Conservation (phyloP, 2,329 filamentous ascomycete species). For the Pseudocercospora vitis region DNA sequence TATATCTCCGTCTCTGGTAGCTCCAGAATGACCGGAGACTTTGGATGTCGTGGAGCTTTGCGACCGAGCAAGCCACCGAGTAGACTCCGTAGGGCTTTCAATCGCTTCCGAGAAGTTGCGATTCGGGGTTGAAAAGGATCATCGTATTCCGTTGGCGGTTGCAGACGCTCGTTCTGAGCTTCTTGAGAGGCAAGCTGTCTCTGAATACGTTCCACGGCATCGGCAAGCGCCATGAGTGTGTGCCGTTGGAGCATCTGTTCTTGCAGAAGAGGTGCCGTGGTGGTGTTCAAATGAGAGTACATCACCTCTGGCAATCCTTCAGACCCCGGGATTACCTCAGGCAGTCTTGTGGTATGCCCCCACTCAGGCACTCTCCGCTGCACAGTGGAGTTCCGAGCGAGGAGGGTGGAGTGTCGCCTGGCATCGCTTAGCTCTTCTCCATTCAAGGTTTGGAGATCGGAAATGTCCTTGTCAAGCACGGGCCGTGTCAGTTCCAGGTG, state of each 20-base stretch:
- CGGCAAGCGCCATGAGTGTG: not conserved
- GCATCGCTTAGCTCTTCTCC: not conserved
- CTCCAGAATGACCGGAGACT: not conserved
- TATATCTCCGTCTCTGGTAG: not conserved
- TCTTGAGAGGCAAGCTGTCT: not conserved
- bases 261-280: not conserved
- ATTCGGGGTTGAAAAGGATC: not conserved
- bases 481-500: not conserved
- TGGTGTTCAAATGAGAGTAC: not conserved
- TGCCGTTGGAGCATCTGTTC: not conserved
- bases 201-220: not conserved
- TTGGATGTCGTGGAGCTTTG: not conserved
- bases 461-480: not conserved
- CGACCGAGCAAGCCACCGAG: not conserved
- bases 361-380: not conserved
- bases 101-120: not conserved
- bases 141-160: not conserved
- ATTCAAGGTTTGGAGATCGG: not conserved
- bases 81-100: not conserved
- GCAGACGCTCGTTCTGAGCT: not conserved
- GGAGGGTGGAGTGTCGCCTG: not conserved
- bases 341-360: not conserved
- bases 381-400: not conserved
- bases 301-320: not conserved
- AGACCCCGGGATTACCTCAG: not conserved